Evolutionary conservation across 352 stramenopile species (phyloP), one percentile per base, ranked within the genome.

Genomic region (Vaucheria bursata): DNA sequence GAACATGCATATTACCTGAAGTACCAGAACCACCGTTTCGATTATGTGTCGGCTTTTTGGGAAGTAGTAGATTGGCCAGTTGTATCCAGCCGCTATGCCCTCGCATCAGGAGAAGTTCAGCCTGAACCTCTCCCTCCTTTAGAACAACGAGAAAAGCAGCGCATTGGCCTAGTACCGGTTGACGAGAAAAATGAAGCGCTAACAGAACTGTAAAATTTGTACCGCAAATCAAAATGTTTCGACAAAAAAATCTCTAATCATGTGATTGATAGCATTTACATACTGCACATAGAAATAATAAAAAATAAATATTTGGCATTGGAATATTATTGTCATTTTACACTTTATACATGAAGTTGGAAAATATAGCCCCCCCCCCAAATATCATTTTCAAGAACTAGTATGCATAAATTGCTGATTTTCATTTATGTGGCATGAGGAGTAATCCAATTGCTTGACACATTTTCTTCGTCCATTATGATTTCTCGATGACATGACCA

Each of bases 1-100:
- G 92, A 97, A 79, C 92, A 97, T 85, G 90, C 91, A 5, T 97
- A 97, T 86, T 97, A 97, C 86, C 86, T 97, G 69, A 92, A 96
- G 84, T 94, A 95, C 90, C 89, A 96, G 85, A 95, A 96, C 86
- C 88, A 89, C 74, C 88, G 89, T 77, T 86, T 89, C 8, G 90
- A 93, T 83, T 96, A 96, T 88, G 93, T 96, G 81, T 88, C 88
- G 59, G 90, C 90, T 53, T 94, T 94, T 80, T 96, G 91, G 91
- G 93, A 94, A 84, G 90, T 95, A 49, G 89, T 91, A 83, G 94
- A 96, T 89, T 96, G 90, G 90, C 87, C 93, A 86, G 92, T 93
- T 87, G 91, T 95, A 50, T 89, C 73, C 1, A 84, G 71, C 3
- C 73, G 64, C 59, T 83, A 80, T 38, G 78, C 71, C 7, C 39